phyloP scores from a whole-genome alignment of 345 rosid genomes.

The Pistacia vera region DNA sequence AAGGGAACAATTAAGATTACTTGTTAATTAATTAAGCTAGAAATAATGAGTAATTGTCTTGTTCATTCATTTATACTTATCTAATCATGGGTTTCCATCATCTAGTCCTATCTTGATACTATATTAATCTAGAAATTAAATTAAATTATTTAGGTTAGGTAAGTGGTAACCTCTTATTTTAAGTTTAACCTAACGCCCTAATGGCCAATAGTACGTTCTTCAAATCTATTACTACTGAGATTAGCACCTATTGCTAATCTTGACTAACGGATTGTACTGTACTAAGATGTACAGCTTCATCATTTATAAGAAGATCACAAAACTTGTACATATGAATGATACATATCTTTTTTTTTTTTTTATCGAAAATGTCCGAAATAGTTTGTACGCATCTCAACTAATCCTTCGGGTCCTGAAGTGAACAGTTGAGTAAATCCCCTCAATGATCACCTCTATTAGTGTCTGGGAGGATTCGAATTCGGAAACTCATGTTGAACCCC shows the following conservation, averaged over 20 bases:
- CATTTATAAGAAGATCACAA: no score
- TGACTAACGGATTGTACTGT: not conserved
- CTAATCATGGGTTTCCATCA: not conserved
- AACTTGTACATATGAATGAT: no score
- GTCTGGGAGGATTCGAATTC: no score
- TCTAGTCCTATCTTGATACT: not conserved
- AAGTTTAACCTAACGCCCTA: slow-evolving; percentile 16
- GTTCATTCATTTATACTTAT: not conserved
- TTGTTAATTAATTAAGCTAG: not conserved
- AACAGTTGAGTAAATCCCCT: no score
- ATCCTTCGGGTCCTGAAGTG: no score
- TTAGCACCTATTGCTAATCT: not conserved
- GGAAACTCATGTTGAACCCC: no score
- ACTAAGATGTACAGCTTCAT: not conserved
- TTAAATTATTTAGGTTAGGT: slow-evolving; percentile 10
- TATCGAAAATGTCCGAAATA: no score
- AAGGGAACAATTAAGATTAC: not conserved
- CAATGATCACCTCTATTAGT: no score
- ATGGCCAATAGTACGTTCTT: not conserved
- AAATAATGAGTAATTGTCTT: not conserved
- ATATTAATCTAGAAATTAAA: not conserved
- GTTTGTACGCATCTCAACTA: no score
- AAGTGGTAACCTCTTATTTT: not conserved
- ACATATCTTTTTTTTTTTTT: no score
- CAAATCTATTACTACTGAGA: not conserved